Evolutionary conservation across 805 yeast species (phyloP).

Genomic region (Maudiozyma turicensis): DNA sequence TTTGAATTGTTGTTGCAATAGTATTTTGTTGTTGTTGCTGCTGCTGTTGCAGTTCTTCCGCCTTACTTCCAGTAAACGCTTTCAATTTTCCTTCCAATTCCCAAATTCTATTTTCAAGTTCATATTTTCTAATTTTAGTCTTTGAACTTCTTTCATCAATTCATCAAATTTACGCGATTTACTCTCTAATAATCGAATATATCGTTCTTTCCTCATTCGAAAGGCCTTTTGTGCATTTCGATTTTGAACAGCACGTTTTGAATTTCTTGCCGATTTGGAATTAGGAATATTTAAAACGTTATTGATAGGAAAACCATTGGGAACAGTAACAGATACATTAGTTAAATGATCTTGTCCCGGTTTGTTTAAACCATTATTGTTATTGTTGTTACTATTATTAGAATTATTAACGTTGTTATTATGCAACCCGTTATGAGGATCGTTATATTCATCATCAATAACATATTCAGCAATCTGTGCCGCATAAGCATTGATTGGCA

Average conservation of each 20-base stretch:
- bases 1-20: not conserved
- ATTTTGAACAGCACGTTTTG: conserved; percentile 86
- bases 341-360: no score
- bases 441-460: not conserved
- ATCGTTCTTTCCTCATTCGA: conserved; percentile 71
- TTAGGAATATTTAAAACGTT: not conserved
- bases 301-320: not conserved
- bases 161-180: conserved; percentile 54
- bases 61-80: not conserved
- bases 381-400: not conserved
- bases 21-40: not conserved
- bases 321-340: not conserved
- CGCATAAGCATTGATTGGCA: not conserved
- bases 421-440: not conserved
- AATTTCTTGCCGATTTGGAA: conserved; percentile 22
- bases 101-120: conserved; percentile 2
- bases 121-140: conserved; percentile 4
- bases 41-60: not conserved
- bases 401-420: not conserved
- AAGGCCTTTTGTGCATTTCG: conserved; percentile 87
- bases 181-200: conserved; percentile 67
- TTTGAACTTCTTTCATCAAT: conserved; percentile 39
- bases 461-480: not conserved
- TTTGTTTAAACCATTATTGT: not conserved
- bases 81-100: conserved; percentile 5